Evolutionary conservation across 2,329 filamentous ascomycete species (phyloP).

Genomic region (Orbilia brochopaga): DNA sequence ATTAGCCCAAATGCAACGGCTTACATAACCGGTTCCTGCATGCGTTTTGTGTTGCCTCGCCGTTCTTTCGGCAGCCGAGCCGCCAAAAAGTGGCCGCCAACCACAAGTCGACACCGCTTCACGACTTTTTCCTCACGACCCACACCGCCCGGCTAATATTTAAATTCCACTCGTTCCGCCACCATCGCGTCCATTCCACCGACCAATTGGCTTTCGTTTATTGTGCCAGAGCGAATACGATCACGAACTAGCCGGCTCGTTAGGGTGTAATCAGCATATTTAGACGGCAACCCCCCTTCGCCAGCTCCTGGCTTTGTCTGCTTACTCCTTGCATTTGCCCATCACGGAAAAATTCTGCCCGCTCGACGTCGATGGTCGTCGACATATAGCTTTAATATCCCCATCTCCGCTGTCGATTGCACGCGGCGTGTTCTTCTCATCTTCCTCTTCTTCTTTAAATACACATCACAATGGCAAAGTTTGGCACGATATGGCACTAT

Average conservation of each 20-base stretch:
- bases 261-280: too few relatives aligned
- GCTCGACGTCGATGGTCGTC: constrained; percentile 4
- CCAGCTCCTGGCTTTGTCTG: too few relatives aligned
- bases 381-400: background rate
- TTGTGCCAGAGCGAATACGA: too few relatives aligned
- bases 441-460: background rate
- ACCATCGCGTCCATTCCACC: too few relatives aligned
- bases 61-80: constrained; percentile 43
- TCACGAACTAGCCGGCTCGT: too few relatives aligned
- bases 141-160: background rate
- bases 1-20: too few relatives aligned
- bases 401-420: constrained; percentile 5
- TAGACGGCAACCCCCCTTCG: too few relatives aligned
- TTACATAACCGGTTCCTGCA: background rate
- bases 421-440: background rate
- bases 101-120: background rate
- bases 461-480: constrained; percentile 33
- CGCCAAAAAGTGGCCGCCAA: too few relatives aligned
- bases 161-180: too few relatives aligned
- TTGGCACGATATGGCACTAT: constrained; percentile 62
- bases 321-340: background rate
- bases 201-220: too few relatives aligned
- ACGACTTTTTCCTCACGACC: background rate
- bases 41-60: constrained; percentile 7
- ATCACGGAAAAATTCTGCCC: constrained; percentile 2